These are phyloP conservation scores for Gonium pectorale DNA, from an alignment of 139 green algal species.

Conservation along the genomic window DNA sequence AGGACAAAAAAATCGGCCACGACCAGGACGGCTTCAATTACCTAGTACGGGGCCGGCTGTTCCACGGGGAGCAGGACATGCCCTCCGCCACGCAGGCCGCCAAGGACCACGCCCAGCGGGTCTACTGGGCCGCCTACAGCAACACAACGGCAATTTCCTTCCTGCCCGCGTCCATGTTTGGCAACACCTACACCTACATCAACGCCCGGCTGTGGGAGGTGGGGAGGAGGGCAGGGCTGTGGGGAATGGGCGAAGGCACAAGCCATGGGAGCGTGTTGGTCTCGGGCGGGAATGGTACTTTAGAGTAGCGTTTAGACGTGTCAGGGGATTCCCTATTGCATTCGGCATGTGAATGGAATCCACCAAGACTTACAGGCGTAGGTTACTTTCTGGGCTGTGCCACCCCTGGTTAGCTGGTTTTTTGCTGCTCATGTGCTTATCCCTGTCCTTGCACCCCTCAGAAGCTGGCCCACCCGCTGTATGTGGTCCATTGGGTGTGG, in stretches of 20 bases:
- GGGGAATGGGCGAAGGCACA: too few species aligned
- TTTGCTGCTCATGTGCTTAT: too few species aligned
- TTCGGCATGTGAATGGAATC: too few species aligned
- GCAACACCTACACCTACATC: slow-evolving; percentile 57
- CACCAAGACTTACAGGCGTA: too few species aligned
- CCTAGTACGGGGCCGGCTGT: not conserved
- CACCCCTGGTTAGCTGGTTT: too few species aligned
- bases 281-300: too few species aligned
- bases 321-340: too few species aligned
- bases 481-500: slow-evolving; percentile 50
- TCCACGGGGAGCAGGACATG: slow-evolving; percentile 4
- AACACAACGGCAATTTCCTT: slow-evolving; percentile 43
- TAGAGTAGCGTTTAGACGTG: too few species aligned
- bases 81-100: not conserved
- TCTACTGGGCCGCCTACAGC: slow-evolving; percentile 31
- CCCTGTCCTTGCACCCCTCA: too few species aligned
- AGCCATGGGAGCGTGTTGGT: too few species aligned
- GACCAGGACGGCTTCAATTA: slow-evolving; percentile 63
- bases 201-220: slow-evolving; percentile 37
- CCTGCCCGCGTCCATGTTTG: slow-evolving; percentile 48
- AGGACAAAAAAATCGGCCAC: slow-evolving; percentile 47
- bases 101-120: not conserved
- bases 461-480: slow-evolving; percentile 42
- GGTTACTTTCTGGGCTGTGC: too few species aligned
- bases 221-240: not conserved